Evolutionary conservation across 129 eudicot genomes (phyloP).

Genomic region (Ambrosia trifida): DNA sequence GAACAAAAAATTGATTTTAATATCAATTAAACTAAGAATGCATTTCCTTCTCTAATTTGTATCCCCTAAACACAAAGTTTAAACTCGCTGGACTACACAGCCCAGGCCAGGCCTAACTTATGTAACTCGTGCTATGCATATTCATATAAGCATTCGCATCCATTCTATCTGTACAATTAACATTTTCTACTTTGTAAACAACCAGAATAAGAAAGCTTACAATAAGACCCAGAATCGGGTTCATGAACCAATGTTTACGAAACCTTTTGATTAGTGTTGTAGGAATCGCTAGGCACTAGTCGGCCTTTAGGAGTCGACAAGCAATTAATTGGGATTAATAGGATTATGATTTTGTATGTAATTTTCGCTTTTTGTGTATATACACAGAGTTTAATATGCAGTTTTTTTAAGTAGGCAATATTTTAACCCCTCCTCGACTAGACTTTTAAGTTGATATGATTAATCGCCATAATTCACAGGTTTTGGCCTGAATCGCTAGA

Average conservation of each 20-base stretch:
- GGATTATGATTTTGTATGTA: no score
- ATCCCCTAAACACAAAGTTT: slow-evolving; percentile 18
- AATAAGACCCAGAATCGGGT: background rate
- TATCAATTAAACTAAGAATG: slow-evolving; percentile 13
- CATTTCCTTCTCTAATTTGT: slow-evolving; percentile 6
- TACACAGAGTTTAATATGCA: no score
- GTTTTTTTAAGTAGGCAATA: no score
- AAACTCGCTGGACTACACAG: background rate
- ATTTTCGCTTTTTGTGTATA: no score
- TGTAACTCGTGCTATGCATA: background rate
- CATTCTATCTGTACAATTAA: background rate
- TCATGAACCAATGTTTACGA: background rate
- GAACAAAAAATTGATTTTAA: background rate
- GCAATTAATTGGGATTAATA: no score
- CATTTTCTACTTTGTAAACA: background rate
- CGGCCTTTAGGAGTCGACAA: no score
- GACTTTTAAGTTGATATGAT: no score
- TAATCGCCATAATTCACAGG: no score
- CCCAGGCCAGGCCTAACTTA: background rate
- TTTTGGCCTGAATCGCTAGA: no score
- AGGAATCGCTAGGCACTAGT: no score
- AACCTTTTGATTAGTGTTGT: background rate
- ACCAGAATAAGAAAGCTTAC: slow-evolving; percentile 7
- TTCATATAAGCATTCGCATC: slow-evolving; percentile 10
- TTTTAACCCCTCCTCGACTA: no score